A percentile compares a stretch with the other conserved stretches of the same genome.
phyloP scores from a whole-genome alignment of 306 rosid genomes.

The Hippophae tibetana region DNA sequence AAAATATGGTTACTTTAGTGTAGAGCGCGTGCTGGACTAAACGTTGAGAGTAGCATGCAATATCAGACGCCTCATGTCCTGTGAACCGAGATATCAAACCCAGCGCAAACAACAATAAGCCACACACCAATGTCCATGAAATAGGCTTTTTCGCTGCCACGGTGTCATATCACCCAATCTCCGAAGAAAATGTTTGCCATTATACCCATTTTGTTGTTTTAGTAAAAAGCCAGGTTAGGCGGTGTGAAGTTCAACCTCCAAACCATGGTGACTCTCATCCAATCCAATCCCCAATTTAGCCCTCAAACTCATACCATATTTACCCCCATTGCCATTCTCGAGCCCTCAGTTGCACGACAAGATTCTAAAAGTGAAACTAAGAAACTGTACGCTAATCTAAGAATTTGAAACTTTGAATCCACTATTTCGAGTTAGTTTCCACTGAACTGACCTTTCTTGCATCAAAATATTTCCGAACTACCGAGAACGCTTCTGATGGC shows the following conservation, averaged over 20 bases:
- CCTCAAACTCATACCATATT: too few species aligned
- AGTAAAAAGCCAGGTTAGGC: too few species aligned
- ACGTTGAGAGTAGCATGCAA: slow-evolving; percentile 87
- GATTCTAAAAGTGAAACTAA: neutral
- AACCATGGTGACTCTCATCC: slow-evolving; percentile 44
- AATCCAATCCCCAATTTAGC: slow-evolving; percentile 33
- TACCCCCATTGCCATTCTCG: too few species aligned
- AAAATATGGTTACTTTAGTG: slow-evolving; percentile 35
- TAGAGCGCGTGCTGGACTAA: slow-evolving; percentile 43
- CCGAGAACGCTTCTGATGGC: slow-evolving; percentile 68
- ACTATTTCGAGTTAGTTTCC: too few species aligned
- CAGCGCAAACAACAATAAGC: slow-evolving; percentile 63
- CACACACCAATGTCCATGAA: slow-evolving; percentile 69
- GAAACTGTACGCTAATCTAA: too few species aligned
- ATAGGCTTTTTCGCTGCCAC: slow-evolving; percentile 36
- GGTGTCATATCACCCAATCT: slow-evolving; percentile 35
- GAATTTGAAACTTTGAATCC: too few species aligned
- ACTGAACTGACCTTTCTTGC: slow-evolving; percentile 70
- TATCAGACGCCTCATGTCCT: slow-evolving; percentile 84
- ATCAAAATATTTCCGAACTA: slow-evolving; percentile 87
- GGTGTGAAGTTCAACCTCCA: too few species aligned
- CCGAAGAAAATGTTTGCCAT: slow-evolving; percentile 33
- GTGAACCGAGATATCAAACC: slow-evolving; percentile 85
- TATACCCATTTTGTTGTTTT: slow-evolving; percentile 23
- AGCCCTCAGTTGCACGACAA: too few species aligned